Conservation (phyloP, 352 stramenopile species). For the Pythium sp. region DNA sequence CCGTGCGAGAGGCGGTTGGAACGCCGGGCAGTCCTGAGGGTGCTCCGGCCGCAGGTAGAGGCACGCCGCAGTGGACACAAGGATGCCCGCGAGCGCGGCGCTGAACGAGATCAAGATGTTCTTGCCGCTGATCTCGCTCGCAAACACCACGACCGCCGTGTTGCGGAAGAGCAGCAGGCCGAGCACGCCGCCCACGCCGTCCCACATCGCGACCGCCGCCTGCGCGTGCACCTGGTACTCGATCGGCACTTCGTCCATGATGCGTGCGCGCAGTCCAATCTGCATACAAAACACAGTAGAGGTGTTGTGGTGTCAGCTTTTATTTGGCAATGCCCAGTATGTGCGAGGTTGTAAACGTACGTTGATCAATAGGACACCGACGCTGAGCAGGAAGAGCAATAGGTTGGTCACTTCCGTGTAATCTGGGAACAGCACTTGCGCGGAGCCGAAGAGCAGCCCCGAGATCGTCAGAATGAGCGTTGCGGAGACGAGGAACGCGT, state of each 20-base stretch:
- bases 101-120: slow-evolving; percentile 70
- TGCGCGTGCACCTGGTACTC: slow-evolving; percentile 81
- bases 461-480: slow-evolving; percentile 44
- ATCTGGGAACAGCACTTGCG: slow-evolving; percentile 55
- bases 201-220: slow-evolving; percentile 63
- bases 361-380: slow-evolving; percentile 61
- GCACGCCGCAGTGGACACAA: slow-evolving; percentile 45
- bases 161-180: slow-evolving; percentile 65
- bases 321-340: background rate
- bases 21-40: slow-evolving; percentile 50
- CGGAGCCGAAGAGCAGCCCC: slow-evolving; percentile 60
- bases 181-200: slow-evolving; percentile 53
- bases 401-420: slow-evolving; percentile 40
- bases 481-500: slow-evolving; percentile 57
- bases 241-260: slow-evolving; percentile 76
- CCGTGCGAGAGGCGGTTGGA: slow-evolving; percentile 49
- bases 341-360: slow-evolving; percentile 20
- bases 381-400: slow-evolving; percentile 58
- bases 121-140: slow-evolving; percentile 57
- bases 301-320: background rate
- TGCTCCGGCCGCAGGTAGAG: slow-evolving; percentile 62
- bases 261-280: slow-evolving; percentile 62
- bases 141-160: slow-evolving; percentile 67
- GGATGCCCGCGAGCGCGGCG: slow-evolving; percentile 42
- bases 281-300: slow-evolving; percentile 14